Conservation (phyloP, 352 stramenopile genomes). For the Pythium brassicae region DNA sequence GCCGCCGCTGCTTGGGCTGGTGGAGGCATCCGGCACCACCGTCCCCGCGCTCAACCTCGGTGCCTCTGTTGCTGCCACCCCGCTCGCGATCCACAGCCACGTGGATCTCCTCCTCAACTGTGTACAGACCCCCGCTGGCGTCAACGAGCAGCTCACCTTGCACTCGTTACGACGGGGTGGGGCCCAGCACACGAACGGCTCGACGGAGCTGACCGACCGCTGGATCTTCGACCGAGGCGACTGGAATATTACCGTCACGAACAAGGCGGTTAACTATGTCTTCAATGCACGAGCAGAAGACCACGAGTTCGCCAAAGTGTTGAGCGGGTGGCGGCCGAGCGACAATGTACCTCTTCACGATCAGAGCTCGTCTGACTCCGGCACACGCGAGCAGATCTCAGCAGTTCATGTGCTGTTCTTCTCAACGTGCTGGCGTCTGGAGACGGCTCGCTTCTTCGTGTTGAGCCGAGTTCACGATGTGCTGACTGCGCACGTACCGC, state of each 20-base stretch:
- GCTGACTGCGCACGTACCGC: not conserved
- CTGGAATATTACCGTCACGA: not conserved
- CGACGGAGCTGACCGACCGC: not conserved
- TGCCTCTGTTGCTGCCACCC: not conserved
- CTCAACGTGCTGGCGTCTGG: not conserved
- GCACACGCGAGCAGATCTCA: not conserved
- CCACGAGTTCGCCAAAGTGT: not conserved
- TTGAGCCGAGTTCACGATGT: not conserved
- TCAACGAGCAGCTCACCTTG: slow-evolving; percentile 12
- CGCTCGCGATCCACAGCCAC: slow-evolving; percentile 11
- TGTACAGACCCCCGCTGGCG: not conserved
- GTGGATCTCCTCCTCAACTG: slow-evolving; percentile 18
- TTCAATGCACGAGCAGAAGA: not conserved
- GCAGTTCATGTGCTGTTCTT: not conserved
- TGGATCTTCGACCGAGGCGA: not conserved
- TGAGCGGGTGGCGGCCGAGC: not conserved
- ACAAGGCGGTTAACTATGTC: not conserved
- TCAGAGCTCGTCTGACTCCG: not conserved
- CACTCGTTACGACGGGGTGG: slow-evolving; percentile 20
- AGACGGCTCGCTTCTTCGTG: not conserved
- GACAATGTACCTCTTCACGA: not conserved
- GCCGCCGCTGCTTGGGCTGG: not conserved
- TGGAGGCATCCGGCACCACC: too few species aligned
- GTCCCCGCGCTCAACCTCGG: too few species aligned
- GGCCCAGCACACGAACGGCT: not conserved